Evolutionary conservation across 2,329 filamentous ascomycete species (phyloP), one percentile per base, ranked within the genome.

Genomic region (Fonsecaea multimorphosa): DNA sequence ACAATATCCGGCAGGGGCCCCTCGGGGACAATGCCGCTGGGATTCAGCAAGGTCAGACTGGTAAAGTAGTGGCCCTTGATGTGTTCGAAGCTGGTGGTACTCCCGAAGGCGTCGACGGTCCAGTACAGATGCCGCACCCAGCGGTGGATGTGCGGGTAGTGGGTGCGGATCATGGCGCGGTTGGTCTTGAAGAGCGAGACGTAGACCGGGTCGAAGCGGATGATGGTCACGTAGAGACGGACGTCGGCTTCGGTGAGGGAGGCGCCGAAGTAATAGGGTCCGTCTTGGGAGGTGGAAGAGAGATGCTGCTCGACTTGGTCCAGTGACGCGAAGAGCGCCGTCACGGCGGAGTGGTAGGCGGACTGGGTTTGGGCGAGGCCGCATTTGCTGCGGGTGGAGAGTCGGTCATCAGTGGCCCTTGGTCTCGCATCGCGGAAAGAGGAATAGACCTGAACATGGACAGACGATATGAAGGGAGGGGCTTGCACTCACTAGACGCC

Each of bases 171-270:
- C 72, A 84, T 86, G 71, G 83, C 85, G 19, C 88, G 71, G 66
- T 89, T 89, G 69, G 86, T 89, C 80, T 91, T 91, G 83, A 94
- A 94, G 78, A 93, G 88, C 75, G 91, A 88, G 66, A 93, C 89
- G 76, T 93, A 93, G 69, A 90, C 88, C 52, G 84, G 79, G 70
- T 91, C 89, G 69, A 90, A 90, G 1, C 88, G 84, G 61, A 89
- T 82, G 51, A 90, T 81, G 0, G 88, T 91, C 32, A 87, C 85
- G 71, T 84, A 89, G 74, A 94, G 79, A 44, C 91, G 79, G 55
- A 95, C 83, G 74, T 95, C 92, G 0, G 88, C 90, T 79, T 96
- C 92, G 0, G 91, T 95, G 68, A 95, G 78, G 29, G 81, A 74
- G 46, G 87, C 78, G 1, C 92, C 92, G 61, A 92, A 91, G 71